Base-by-base conservation (phyloP, 176 grass and related monocot species). In the Musa troglodytarum region DNA sequence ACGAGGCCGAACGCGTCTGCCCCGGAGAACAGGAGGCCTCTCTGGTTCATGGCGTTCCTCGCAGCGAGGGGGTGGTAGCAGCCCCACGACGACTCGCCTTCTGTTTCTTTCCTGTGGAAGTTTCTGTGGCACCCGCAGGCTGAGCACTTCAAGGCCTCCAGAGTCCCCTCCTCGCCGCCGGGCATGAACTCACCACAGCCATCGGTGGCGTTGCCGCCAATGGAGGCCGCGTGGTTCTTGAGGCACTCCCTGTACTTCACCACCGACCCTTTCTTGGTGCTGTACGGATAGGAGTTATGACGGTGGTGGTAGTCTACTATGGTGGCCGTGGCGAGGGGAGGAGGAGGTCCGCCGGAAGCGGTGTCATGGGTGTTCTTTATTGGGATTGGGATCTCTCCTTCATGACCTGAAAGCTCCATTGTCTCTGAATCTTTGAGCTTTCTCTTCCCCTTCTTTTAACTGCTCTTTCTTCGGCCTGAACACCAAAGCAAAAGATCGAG, bases 161-260 rank as follows among this genome's bases (percentile, higher is more conserved):
- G 16, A n/a, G 57, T 20, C 17, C 57, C 57, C 57, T 61, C 57
- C 17, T 61, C 57, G 57, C 57, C 16, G 57, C 57, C n/a, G 17
- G 57, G 17, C 57, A 61, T 61, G 57, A 61, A 43, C 34, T 43
- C 34, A 6, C 34, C 34, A 43, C 34, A 43, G 34, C 34, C 34
- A 43, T 43, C 34, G 17, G 57, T 61, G 6, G 57, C 57, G n/a
- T 61, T 61, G 57, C 57, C 57, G 57, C 57, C 57, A n/a, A 61
- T 61, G 57, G 57, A 61, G 57, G 57, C 57, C 57, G 57, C 57
- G 8, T 61, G 57, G 17, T 61, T 61, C 57, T 61, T 61, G 17
- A 61, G 57, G 57, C 57, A 61, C 57, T 61, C 57, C 57, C 57
- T 61, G 57, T 61, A 61, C 57, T 61, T 61, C 17, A 61, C n/a